Base-by-base conservation (phyloP, 2,329 filamentous ascomycete species). In the Nothophoma quercina region DNA sequence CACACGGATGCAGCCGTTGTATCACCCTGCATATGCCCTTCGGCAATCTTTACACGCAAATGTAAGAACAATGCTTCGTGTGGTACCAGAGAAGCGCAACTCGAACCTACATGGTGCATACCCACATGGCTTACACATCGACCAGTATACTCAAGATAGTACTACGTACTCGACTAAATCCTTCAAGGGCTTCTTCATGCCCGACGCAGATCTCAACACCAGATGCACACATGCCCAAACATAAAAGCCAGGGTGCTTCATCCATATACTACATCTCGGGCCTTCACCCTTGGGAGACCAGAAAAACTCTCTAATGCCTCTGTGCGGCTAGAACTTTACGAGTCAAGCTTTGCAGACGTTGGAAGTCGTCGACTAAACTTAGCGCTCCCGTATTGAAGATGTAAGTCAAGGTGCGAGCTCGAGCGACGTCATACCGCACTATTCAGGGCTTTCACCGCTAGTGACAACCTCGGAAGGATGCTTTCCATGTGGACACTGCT, bases 241-340 rank as follows among this genome's bases (percentile, higher is more conserved):
- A 13, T 9, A 21, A 15, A 9, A n/a, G 32, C 18, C 18, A 19
- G 12, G 18, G 21, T 18, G 1, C 16, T 30, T 10, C 32, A 25
- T 22, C 9, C 15, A 32, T 23, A 22, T 29, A 12, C 25, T n/a
- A n/a, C n/a, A 30, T 15, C 18, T 29, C 15, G n/a, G 33, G 38
- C 30, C 42, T 19, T 16, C 25, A 35, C 10, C 21, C 32, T 21
- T 8, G 28, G 21, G 21, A 12, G 6, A 15, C n/a, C n/a, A 29
- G 23, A 15, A 46, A 46, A 46, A 9, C 39, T 51, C 47, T 44
- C 40, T 51, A 51, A 10, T 39, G 13, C 4, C 40, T 23, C 26
- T 18, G 16, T 32, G 13, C 26, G n/a, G 29, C 36, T 33, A 44
- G 16, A 26, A 19, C 18, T 16, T 25, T 13, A 13, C 25, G 9